These are phyloP conservation scores for Fraxinus quadrangulata DNA, from an alignment of 257 asterid genomes.

Conservation along the genomic window DNA sequence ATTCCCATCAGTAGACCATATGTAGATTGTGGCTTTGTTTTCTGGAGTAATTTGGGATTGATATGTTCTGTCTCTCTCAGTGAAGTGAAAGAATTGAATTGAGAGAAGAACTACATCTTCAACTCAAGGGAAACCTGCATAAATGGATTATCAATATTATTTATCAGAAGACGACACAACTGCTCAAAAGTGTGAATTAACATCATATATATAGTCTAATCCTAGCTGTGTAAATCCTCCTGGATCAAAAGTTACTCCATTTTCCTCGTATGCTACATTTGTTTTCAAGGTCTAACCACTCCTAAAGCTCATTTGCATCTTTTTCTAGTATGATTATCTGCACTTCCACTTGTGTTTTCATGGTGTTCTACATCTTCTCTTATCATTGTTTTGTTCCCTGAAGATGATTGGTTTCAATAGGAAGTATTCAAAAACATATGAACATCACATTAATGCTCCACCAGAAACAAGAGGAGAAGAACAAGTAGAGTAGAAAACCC, in stretches of 20 bases:
- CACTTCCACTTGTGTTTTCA: not conserved
- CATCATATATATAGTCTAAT: not conserved
- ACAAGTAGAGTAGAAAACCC: not conserved
- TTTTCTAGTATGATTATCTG: not conserved
- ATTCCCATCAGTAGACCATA: not conserved
- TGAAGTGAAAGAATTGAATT: not conserved
- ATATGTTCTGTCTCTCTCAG: not conserved
- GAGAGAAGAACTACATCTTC: not conserved
- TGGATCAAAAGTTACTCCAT: not conserved
- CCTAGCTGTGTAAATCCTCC: not conserved
- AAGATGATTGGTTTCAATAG: not conserved
- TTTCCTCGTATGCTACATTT: not conserved
- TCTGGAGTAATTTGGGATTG: not conserved
- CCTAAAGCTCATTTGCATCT: not conserved
- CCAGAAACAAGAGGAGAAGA: not conserved
- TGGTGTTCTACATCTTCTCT: not conserved
- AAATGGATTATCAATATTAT: not conserved
- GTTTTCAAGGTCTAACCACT: not conserved
- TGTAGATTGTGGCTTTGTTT: not conserved
- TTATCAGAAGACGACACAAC: too few species aligned
- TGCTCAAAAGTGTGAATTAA: not conserved
- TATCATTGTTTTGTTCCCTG: not conserved
- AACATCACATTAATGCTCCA: not conserved
- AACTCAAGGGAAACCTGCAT: not conserved
- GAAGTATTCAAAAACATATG: not conserved